Evolutionary conservation across 495 filamentous ascomycete species (phyloP).

Genomic region (Daldinia decipiens): DNA sequence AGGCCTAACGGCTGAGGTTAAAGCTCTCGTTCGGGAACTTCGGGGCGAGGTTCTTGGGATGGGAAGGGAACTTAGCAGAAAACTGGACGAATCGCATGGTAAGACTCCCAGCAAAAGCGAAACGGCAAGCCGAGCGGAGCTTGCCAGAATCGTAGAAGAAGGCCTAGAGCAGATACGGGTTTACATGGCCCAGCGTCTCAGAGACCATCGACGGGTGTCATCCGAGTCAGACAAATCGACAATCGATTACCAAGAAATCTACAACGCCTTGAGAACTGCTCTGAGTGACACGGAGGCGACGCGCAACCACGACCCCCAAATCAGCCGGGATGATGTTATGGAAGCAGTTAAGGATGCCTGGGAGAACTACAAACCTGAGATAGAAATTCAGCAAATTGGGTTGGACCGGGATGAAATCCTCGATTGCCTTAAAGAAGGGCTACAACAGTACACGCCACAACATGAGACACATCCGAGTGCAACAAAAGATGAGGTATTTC

Average conservation of each 20-base stretch:
- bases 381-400: constrained; percentile 87
- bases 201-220: constrained; percentile 77
- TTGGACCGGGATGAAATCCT: constrained; percentile 89
- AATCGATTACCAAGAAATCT: constrained; percentile 81
- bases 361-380: constrained; percentile 91
- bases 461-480: constrained; percentile 58
- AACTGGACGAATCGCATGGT: constrained; percentile 73
- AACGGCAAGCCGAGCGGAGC: constrained; percentile 70
- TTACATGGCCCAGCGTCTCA: constrained; percentile 78
- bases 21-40: constrained; percentile 86
- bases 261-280: constrained; percentile 79
- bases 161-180: constrained; percentile 81
- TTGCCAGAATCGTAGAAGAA: constrained; percentile 79
- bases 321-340: constrained; percentile 79
- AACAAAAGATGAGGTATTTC: constrained; percentile 80
- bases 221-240: constrained; percentile 53
- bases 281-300: constrained; percentile 73
- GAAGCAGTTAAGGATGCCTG: constrained; percentile 86
- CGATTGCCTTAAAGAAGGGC: constrained; percentile 81
- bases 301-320: constrained; percentile 50
- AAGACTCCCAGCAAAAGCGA: constrained; percentile 61
- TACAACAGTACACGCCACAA: constrained; percentile 76
- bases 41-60: constrained; percentile 93
- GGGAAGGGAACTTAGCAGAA: constrained; percentile 86
- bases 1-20: constrained; percentile 88